phyloP scores from a whole-genome alignment of 2,329 filamentous ascomycete genomes.

The Ophiosphaerella korrae region DNA sequence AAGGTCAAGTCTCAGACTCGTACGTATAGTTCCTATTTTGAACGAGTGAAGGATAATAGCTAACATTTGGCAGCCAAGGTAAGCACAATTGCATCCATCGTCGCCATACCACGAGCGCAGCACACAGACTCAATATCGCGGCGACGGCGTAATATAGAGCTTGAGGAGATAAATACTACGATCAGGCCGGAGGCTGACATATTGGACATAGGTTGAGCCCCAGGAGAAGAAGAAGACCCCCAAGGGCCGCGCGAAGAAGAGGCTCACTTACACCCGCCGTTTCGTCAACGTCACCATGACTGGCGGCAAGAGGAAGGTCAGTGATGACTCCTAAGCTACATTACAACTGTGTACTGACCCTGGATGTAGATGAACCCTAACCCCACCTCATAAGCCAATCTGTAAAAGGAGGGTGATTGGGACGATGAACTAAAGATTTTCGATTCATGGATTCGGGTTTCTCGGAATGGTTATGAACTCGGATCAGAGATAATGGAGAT shows the following conservation, averaged over 20 bases:
- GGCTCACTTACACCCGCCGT: constrained; percentile 92
- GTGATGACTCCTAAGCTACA: constrained; percentile 27
- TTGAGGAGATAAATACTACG: neutral
- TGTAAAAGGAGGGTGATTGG: constrained; percentile 27
- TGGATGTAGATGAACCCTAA: constrained; percentile 79
- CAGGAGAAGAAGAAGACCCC: constrained; percentile 97
- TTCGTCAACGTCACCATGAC: constrained; percentile 98
- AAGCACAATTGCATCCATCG: constrained; percentile 14
- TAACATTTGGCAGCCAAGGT: constrained; percentile 35
- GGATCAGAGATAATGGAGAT: constrained; percentile 46
- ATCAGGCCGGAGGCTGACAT: constrained; percentile 27
- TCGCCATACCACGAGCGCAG: neutral
- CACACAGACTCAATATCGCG: neutral
- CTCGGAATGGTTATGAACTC: constrained; percentile 47
- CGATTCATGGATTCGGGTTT: constrained; percentile 44
- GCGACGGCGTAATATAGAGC: too few relatives aligned
- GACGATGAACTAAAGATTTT: constrained; percentile 39
- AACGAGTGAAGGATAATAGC: constrained; percentile 8
- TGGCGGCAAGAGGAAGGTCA: constrained; percentile 97
- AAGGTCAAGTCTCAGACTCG: constrained; percentile 79
- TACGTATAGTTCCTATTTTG: constrained; percentile 17
- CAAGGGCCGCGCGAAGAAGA: constrained; percentile 98
- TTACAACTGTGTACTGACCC: constrained; percentile 11
- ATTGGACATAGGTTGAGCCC: constrained; percentile 69
- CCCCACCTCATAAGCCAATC: constrained; percentile 67